phyloP scores from a whole-genome alignment of 495 filamentous ascomycete species.

The Hyaloscypha variabilis region DNA sequence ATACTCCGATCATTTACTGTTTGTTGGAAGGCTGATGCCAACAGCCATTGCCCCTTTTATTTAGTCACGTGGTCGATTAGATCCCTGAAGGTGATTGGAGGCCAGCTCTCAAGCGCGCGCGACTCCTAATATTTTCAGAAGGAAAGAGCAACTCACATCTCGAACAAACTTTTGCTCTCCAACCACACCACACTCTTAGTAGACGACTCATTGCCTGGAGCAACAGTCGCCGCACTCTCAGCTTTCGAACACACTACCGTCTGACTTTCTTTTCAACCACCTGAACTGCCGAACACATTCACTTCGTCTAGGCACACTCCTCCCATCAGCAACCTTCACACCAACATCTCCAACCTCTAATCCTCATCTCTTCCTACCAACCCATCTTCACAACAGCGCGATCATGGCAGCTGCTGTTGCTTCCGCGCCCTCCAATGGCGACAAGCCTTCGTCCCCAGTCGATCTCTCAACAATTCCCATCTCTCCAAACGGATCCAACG shows the following conservation, averaged over 20 bases:
- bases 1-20: neutral
- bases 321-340: neutral
- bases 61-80: neutral
- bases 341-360: neutral
- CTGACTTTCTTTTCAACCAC: conserved; percentile 7
- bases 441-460: conserved; percentile 42
- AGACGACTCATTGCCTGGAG: conserved; percentile 31
- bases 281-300: conserved; percentile 8
- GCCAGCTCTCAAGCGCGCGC: conserved; percentile 2
- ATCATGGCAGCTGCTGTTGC: conserved; percentile 37
- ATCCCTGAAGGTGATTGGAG: neutral
- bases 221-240: conserved; percentile 23
- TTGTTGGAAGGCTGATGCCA: neutral
- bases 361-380: conserved; percentile 1
- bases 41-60: neutral
- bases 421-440: conserved; percentile 23
- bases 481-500: conserved; percentile 60
- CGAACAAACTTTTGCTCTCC: neutral
- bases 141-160: conserved; percentile 8
- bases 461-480: conserved; percentile 71
- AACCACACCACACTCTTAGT: conserved; percentile 4
- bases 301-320: conserved; percentile 3
- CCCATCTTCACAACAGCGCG: conserved; percentile 1
- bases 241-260: neutral
- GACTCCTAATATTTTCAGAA: conserved; percentile 12